Evolutionary conservation across 1,284 basidiomycete genomes (phyloP), one percentile per base, ranked within the genome.

Genomic region (Ganoderma multipileum): DNA sequence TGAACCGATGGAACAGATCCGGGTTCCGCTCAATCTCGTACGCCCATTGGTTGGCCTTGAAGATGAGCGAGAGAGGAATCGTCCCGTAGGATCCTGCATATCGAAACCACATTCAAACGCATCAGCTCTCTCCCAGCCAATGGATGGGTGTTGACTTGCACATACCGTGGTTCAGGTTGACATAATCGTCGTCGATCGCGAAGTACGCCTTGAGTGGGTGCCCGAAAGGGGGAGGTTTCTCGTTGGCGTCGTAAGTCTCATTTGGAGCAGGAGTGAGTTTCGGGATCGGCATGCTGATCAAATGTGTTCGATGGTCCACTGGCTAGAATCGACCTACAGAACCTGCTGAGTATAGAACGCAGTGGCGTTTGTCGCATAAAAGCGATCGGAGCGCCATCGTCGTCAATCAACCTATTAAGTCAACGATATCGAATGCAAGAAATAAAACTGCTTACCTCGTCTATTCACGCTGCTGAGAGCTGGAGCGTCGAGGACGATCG

Each of bases 21-120:
- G 91, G 89, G 68, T 86, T 87, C 0, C 79, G 73, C 76, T 95
- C 93, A 30, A 86, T 81, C 71, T 86, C 75, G 16, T 83, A 78
- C 0, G 81, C 79, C 11, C 90, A 75, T 33, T 82, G 78, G 38
- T 84, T 79, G 73, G 83, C 85, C 26, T 84, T 85, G 41, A 83
- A 82, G 23, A 86, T 76, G 18, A 95, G 91, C 8, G 89, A 87
- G 1, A 81, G 78, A 0, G 93, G 91, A 0, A 87, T 78, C 1
- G 92, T 87, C 3, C 93, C 93, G 72, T 89, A 94, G 0, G 91
- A 90, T 4, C 91, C 91, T 91, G 66, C 44, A 64, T 42, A 20
- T n/a, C 8, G 0, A 33, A 4, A 4, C 3, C 33, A 4, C 9
- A 58, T 14, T 5, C 55, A 38, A 9, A 7, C n/a, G 11, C 6